Base-by-base conservation (phyloP, 176 grass and related monocot genomes). In the Hordeum marinum region DNA sequence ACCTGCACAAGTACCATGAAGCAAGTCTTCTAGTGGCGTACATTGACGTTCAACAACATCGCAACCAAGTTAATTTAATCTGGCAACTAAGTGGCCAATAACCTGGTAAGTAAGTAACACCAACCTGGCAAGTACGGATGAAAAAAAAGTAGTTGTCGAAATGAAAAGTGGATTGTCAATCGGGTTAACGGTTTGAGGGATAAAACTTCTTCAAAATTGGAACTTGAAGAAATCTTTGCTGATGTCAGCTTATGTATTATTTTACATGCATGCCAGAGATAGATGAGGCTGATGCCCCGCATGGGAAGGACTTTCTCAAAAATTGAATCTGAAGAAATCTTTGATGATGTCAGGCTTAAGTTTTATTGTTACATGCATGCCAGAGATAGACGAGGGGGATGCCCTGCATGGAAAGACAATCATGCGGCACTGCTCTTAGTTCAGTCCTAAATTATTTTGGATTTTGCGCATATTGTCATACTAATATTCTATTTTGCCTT, bases 401-500 rank as follows among this genome's bases (percentile, higher is more conserved):
- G 52, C 52, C 52, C 52, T 50, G 52, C 18, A 20, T 55, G 52
- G 7, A 18, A 55, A 55, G 52, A 3, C 11, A 57, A 57, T 18
- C 54, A 57, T 57, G 17, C 7, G 7, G 18, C 54, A 21, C 54
- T 57, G 17, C 20, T 57, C 54, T 21, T 57, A 57, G 18, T 57
- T 57, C 54, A 57, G 54, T 57, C 54, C 54, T 37, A 86, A 76
- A 82, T 77, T 57, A 65, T 67, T 62, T 83, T 43, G n/a, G 17
- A 18, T 73, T 52, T 25, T 25, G 57, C 11, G 39, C 68, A 42
- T 42, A 42, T 41, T 40, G 21, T 71, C 15, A 21, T 71, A 71
- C 21, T 42, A 71, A 24, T 42, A n/a, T 41, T 69, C 68, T 71
- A 71, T 71, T 71, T 71, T n/a, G 20, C 37, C 39, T 10, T 42